Percentiles rank a stretch among this genome's conserved stretches.
phyloP scores from a whole-genome alignment of 495 filamentous ascomycete genomes.

The Physcia stellaris region DNA sequence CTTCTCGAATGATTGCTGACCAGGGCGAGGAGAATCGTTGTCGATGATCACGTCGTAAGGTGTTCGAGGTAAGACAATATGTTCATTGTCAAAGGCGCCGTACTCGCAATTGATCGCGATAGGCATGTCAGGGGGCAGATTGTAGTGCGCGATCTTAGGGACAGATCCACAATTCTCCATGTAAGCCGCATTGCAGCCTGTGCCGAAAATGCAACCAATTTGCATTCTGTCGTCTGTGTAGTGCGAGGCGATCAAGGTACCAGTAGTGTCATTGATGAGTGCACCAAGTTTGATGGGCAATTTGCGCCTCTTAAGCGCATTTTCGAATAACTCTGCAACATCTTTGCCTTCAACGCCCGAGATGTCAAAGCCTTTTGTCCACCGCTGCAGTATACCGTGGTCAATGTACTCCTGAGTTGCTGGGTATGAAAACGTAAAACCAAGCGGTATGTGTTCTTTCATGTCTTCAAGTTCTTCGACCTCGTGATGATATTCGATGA shows the following conservation, averaged over 20 bases:
- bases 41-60: constrained; percentile 76
- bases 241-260: constrained; percentile 93
- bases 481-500: constrained; percentile 81
- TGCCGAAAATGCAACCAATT: constrained; percentile 97
- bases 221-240: constrained; percentile 87
- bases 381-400: constrained; percentile 87
- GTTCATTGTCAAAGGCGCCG: constrained; percentile 97
- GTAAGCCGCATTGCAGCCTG: constrained; percentile 95
- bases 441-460: constrained; percentile 57
- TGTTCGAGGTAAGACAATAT: constrained; percentile 79
- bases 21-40: constrained; percentile 83
- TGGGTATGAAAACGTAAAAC: constrained; percentile 98
- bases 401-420: constrained; percentile 95
- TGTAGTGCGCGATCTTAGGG: constrained; percentile 87
- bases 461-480: constrained; percentile 44
- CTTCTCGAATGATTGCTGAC: constrained; percentile 95
- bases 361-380: constrained; percentile 99
- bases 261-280: constrained; percentile 94
- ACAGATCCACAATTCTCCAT: constrained; percentile 88
- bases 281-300: constrained; percentile 89
- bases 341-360: constrained; percentile 88
- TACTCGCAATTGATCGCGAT: constrained; percentile 99
- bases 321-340: constrained; percentile 87
- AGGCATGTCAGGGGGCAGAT: constrained; percentile 74
- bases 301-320: constrained; percentile 63